phyloP scores from a whole-genome alignment of 768 basidiomycete genomes.

The Daedalea quercina region DNA sequence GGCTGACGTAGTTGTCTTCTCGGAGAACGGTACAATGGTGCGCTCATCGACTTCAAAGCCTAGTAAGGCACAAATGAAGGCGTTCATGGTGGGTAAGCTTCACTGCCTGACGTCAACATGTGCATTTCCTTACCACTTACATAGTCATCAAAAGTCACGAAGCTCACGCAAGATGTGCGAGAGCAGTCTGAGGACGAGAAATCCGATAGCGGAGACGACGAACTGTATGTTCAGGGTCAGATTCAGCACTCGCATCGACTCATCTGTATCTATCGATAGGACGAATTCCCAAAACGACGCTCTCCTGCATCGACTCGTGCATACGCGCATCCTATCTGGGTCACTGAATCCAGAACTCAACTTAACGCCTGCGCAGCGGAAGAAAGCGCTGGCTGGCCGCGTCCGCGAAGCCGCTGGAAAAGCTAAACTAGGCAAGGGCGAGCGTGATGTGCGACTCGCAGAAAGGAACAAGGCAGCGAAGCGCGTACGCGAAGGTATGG shows the following conservation, averaged over 20 bases:
- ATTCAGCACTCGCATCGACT: not conserved
- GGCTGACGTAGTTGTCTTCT: conserved; percentile 54
- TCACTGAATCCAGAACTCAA: conserved; percentile 58
- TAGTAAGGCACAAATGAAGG: conserved; percentile 44
- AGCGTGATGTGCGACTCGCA: conserved; percentile 46
- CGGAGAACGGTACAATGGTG: conserved; percentile 25
- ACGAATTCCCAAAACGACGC: conserved; percentile 75
- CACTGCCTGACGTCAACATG: not conserved
- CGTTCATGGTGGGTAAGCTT: conserved; percentile 62
- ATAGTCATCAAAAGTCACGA: conserved; percentile 78
- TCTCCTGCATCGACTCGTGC: conserved; percentile 69
- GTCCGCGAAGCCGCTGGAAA: conserved; percentile 65
- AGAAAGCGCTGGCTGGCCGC: conserved; percentile 72
- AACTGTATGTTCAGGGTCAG: conserved; percentile 33
- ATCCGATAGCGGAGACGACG: conserved; percentile 41
- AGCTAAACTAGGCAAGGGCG: conserved; percentile 71
- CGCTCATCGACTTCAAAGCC: conserved; percentile 16
- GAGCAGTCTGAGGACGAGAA: conserved; percentile 18
- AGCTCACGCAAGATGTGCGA: conserved; percentile 36
- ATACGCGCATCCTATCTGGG: conserved; percentile 73
- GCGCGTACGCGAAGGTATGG: conserved; percentile 63
- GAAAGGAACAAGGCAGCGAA: conserved; percentile 71
- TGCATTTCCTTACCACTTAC: not conserved
- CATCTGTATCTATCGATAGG: conserved; percentile 30
- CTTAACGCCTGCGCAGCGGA: conserved; percentile 57